Conservation (phyloP, 225 moss, liverwort and hornwort genomes). For the Climacium dendroides region DNA sequence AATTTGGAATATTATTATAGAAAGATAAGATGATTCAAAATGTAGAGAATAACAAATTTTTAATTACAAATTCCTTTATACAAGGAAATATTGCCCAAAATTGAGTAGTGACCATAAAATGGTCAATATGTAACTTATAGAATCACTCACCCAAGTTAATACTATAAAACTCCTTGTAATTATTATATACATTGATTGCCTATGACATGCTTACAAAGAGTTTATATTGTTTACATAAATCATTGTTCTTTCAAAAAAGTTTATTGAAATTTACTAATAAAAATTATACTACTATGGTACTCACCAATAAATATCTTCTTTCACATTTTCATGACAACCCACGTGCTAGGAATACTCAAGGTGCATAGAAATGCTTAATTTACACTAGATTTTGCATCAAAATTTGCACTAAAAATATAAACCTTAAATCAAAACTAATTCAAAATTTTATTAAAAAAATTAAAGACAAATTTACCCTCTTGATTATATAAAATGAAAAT, state of each 20-base stretch:
- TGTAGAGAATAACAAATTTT: neutral
- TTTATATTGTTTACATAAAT: neutral
- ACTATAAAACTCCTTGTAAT: neutral
- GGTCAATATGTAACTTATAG: fast-evolving
- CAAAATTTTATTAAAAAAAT: neutral
- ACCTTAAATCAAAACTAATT: neutral
- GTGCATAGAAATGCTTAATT: neutral
- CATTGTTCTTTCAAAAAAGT: fast-evolving
- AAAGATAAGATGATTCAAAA: neutral
- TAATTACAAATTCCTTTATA: neutral
- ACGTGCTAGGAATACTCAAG: neutral
- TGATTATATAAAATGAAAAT: neutral
- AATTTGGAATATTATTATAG: neutral
- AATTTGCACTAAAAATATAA: neutral
- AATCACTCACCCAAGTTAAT: neutral
- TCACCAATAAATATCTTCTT: neutral
- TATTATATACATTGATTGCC: neutral
- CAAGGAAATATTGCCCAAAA: fast-evolving
- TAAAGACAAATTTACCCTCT: neutral
- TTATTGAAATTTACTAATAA: neutral
- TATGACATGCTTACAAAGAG: neutral
- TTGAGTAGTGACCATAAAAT: neutral
- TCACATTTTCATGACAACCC: neutral
- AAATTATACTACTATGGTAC: fast-evolving
- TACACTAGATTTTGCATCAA: neutral